Base-by-base conservation (phyloP, 768 basidiomycete species). In the Filobasidium wieringae region DNA sequence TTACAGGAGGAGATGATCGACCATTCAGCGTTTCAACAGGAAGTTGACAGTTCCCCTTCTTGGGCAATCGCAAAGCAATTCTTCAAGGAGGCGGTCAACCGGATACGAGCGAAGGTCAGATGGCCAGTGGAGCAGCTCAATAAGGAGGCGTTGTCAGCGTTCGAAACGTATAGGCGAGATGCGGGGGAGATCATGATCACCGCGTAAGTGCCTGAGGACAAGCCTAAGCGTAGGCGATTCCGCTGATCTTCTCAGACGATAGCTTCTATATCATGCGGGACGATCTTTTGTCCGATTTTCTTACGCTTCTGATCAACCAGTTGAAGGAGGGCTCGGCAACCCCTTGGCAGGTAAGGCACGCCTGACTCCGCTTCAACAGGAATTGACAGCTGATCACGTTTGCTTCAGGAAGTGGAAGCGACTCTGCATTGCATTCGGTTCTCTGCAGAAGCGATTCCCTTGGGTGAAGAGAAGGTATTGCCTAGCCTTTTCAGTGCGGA, bases 21-120 rank as follows among this genome's bases (percentile, higher is more conserved):
- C 66, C 93, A 92, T 86, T 92, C 88, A 62, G 76, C 88, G 37
- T 80, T 93, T 57, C 90, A 93, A 72, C 91, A 96, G 68, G 64
- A 67, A 12, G 62, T 68, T n/a, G 68, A 71, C 12, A 66, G 59
- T 4, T 64, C 65, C 12, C 55, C n/a, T 64, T 68, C 33, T 37
- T 75, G 70, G 74, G 58, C 32, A 3, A 66, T 74, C 26, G 84
- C 87, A 34, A 85, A 84, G 63, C 81, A 80, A 0, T 83, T 91
- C 52, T 92, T 91, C 68, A 79, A 78, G 31, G 85, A 91, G 67
- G 78, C 92, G 4, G 85, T 91, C 22, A 75, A 78, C 55, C 78
- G 84, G 0, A 68, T 92, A 60, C 76, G 84, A 63, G 77, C 79
- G 60, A 96, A 96, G 71, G 82, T 84, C 7, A 79, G 78, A 0